phyloP scores from a whole-genome alignment of 768 basidiomycete species.

The Suillus clintonianus region DNA sequence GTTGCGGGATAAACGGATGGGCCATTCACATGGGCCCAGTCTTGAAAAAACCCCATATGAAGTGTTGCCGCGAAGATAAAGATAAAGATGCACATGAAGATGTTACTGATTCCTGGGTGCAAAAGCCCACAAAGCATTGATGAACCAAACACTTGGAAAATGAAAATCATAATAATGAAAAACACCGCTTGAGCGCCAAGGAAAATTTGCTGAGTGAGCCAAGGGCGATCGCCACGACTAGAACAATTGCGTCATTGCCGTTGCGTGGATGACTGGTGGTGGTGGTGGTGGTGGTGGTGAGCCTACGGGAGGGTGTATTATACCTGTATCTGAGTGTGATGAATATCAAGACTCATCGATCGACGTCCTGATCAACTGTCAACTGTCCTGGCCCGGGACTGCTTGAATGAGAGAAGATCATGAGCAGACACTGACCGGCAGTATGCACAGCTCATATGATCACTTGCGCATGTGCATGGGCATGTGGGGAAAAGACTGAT shows the following conservation, averaged over 20 bases:
- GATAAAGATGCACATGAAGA: no score
- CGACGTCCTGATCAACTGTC: no score
- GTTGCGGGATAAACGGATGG: background rate
- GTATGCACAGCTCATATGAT: no score
- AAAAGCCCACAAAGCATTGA: background rate
- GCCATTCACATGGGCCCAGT: background rate
- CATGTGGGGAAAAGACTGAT: no score
- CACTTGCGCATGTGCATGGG: no score
- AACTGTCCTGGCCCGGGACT: background rate
- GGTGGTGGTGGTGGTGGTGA: background rate
- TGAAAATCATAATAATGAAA: no score
- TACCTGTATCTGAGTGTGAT: background rate
- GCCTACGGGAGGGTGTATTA: background rate
- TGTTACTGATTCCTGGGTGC: background rate
- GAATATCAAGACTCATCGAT: background rate
- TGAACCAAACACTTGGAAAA: background rate
- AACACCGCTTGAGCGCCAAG: background rate
- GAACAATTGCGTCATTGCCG: no score
- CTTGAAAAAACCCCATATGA: background rate
- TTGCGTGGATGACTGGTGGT: background rate
- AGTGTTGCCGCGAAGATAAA: background rate
- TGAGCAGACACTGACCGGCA: background rate
- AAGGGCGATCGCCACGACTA: background rate
- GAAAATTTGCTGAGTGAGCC: background rate
- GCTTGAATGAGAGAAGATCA: background rate